These are phyloP conservation scores for Lactuca saligna DNA, from an alignment of 129 eudicot species.

Conservation along the genomic window DNA sequence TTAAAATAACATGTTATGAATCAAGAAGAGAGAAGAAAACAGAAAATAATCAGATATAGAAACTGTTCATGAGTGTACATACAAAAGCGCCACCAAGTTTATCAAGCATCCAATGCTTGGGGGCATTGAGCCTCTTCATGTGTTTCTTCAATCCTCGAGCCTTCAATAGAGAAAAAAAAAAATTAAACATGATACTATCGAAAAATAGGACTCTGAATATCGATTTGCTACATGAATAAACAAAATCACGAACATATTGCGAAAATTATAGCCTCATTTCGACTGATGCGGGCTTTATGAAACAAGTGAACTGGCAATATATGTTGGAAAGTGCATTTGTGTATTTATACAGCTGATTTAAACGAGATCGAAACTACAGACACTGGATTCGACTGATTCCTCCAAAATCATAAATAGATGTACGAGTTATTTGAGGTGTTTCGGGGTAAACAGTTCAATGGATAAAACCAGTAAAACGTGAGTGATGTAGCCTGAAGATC, in stretches of 20 bases:
- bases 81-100: constrained; percentile 69
- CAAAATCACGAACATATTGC: neutral
- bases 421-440: neutral
- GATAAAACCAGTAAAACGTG: neutral
- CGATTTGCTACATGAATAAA: neutral
- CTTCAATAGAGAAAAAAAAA: neutral
- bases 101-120: constrained; percentile 65
- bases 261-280: too few relatives aligned
- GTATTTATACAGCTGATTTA: neutral
- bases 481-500: neutral
- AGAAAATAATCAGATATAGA: neutral
- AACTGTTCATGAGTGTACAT: constrained; percentile 5
- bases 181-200: neutral
- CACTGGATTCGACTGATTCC: neutral
- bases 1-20: neutral
- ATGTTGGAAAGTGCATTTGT: too few relatives aligned
- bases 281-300: too few relatives aligned
- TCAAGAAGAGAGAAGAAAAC: too few relatives aligned
- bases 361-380: neutral
- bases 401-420: neutral
- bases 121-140: constrained; percentile 38
- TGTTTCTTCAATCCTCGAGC: constrained; percentile 59
- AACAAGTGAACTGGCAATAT: too few relatives aligned
- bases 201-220: neutral
- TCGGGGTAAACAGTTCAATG: neutral